Percentiles rank a stretch among this genome's conserved stretches.
phyloP scores from a whole-genome alignment of 305 asterid species.

The Striga hermonthica region DNA sequence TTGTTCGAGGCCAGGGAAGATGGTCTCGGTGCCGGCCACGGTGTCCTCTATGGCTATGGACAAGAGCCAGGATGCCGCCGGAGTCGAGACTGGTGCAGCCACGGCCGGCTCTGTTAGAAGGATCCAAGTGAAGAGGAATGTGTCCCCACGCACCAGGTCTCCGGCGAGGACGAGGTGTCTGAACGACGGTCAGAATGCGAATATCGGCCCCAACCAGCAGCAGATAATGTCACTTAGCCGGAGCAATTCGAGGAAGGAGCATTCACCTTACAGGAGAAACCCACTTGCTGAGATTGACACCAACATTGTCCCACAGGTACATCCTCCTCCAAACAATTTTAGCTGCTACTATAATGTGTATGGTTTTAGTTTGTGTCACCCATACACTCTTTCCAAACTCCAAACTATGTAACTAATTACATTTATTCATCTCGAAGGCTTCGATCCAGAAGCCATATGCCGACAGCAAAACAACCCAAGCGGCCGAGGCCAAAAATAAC shows the following conservation, averaged over 20 bases:
- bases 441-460: conserved; percentile 42
- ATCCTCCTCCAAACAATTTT: neutral
- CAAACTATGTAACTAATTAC: no score
- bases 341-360: no score
- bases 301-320: conserved; percentile 56
- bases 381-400: no score
- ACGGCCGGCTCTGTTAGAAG: conserved; percentile 48
- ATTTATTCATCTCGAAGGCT: no score
- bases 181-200: conserved; percentile 38
- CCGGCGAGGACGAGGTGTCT: conserved; percentile 58
- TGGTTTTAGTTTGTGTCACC: no score
- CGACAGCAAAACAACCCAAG: conserved; percentile 25
- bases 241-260: conserved; percentile 86
- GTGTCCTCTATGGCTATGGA: conserved; percentile 32
- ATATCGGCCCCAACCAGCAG: conserved; percentile 22
- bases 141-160: conserved; percentile 78
- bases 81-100: no score
- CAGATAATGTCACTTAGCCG: conserved; percentile 71
- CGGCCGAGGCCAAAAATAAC: no score
- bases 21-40: conserved; percentile 92
- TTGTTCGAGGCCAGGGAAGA: conserved; percentile 62
- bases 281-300: conserved; percentile 76
- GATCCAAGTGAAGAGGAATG: conserved; percentile 81
- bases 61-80: no score
- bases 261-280: conserved; percentile 74